Evolutionary conservation across 2,329 filamentous ascomycete genomes (phyloP), one percentile per base, ranked within the genome.

Genomic region (Raffaelea arxii): DNA sequence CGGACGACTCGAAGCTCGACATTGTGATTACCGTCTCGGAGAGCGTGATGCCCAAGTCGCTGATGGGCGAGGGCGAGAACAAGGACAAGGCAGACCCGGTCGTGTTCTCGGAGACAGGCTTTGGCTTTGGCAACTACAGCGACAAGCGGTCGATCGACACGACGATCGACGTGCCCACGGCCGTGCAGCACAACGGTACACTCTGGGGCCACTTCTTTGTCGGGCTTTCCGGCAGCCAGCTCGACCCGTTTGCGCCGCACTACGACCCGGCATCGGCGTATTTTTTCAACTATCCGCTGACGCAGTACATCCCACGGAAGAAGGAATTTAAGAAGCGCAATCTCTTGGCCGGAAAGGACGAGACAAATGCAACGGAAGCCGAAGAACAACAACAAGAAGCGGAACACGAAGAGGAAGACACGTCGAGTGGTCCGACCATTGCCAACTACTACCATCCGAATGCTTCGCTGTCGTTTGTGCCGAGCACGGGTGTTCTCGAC

Each of bases 171-270:
- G 80, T 97, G 4, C 91, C 92, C 3, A 71, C 73, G 51, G 73
- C 78, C 37, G 89, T 94, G 1, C 90, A 96, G 70, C 76, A 89
- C 55, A 97, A 97, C 62, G 89, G 87, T 27, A 96, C 91, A 1
- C 75, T 98, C 10, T 96, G 87, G 81, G 91, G 86, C 3, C 92
- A 98, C 64, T 94, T 97, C 65, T 95, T 89, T 58, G 71, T 97
- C 50, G 87, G 80, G 11, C 77, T 94, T 53, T 69, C 80, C 10
- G 91, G 90, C 45, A 77, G 78, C 49, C 73, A 77, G 47, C 69
- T 95, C 25, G 91, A 97, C 58, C 91, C 91, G 3, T 74, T 74
- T 10, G 75, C 78, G 47, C 70, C 79, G 1, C 74, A 72, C 48
- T 98, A 87, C 62, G 85, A 94, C 61, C 68, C 80, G 0, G 74